A percentile compares a stretch with the other conserved stretches of the same genome.
Evolutionary conservation across 164 flowering plant genomes (phyloP).

Genomic region (Malania oleifera): DNA sequence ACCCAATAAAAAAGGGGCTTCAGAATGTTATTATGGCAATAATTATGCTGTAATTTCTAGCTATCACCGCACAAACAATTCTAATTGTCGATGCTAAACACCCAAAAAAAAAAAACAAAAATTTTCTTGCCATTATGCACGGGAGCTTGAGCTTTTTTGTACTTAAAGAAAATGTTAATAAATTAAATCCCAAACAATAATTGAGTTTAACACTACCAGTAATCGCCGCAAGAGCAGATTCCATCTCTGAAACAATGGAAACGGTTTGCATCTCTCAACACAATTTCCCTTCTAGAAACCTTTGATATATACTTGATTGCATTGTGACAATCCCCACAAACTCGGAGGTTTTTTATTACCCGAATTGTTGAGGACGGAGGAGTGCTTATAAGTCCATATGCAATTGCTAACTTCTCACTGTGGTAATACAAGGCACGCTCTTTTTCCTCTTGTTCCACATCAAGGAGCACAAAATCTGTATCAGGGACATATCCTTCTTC

Average conservation of each 20-base stretch:
- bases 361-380: constrained; percentile 30
- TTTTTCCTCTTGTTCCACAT: constrained; percentile 50
- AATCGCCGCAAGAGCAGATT: constrained; percentile 50
- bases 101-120: too few species aligned
- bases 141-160: too few species aligned
- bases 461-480: constrained; percentile 36
- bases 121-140: too few species aligned
- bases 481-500: constrained; percentile 47
- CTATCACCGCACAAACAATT: too few species aligned
- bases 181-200: too few species aligned
- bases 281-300: constrained; percentile 33
- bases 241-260: constrained; percentile 46
- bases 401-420: constrained; percentile 51
- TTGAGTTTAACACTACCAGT: constrained; percentile 31
- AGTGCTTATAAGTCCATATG: constrained; percentile 39
- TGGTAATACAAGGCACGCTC: constrained; percentile 40
- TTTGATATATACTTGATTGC: constrained; percentile 43
- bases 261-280: constrained; percentile 49
- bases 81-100: too few species aligned
- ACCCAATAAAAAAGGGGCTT: too few species aligned
- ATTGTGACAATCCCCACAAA: constrained; percentile 49
- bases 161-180: too few species aligned
- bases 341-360: constrained; percentile 46
- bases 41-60: too few species aligned
- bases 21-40: too few species aligned